phyloP scores from a whole-genome alignment of 805 yeast species.

The Yamadazyma takamatsuzukensis region DNA sequence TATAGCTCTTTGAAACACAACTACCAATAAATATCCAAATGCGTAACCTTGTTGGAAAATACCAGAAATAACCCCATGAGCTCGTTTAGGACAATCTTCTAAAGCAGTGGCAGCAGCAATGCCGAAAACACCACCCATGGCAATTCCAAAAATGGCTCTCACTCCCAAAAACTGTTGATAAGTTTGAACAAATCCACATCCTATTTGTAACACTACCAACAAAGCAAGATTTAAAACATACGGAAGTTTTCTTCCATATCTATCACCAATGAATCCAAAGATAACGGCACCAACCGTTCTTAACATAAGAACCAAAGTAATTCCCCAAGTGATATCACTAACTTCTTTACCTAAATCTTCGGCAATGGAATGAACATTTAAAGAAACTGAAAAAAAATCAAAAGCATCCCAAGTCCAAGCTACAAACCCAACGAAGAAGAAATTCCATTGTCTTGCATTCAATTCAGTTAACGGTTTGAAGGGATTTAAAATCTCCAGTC shows the following conservation, averaged over 20 bases:
- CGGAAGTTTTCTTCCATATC: slow-evolving; percentile 58
- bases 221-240: slow-evolving; percentile 42
- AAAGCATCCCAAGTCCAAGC: slow-evolving; percentile 69
- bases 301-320: slow-evolving; percentile 64
- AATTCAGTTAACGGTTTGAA: slow-evolving; percentile 51
- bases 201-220: slow-evolving; percentile 54
- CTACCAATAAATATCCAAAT: slow-evolving; percentile 63
- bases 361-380: slow-evolving; percentile 49
- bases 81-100: slow-evolving; percentile 50
- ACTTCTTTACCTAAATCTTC: slow-evolving; percentile 32
- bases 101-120: slow-evolving; percentile 51
- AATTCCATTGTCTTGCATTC: slow-evolving; percentile 53
- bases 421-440: slow-evolving; percentile 48
- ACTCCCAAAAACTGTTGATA: slow-evolving; percentile 58
- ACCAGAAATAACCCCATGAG: slow-evolving; percentile 61
- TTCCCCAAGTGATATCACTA: slow-evolving; percentile 60
- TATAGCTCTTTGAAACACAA: slow-evolving; percentile 61
- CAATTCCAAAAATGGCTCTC: slow-evolving; percentile 57
- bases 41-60: slow-evolving; percentile 80
- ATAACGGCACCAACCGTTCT: slow-evolving; percentile 62
- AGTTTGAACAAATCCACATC: slow-evolving; percentile 58
- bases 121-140: slow-evolving; percentile 56
- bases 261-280: slow-evolving; percentile 59
- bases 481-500: slow-evolving; percentile 54
- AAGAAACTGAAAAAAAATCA: slow-evolving; percentile 57